Percentiles rank a stretch among this genome's conserved stretches.
Conservation (phyloP, 164 flowering plant genomes). For the Vitis rupestris region DNA sequence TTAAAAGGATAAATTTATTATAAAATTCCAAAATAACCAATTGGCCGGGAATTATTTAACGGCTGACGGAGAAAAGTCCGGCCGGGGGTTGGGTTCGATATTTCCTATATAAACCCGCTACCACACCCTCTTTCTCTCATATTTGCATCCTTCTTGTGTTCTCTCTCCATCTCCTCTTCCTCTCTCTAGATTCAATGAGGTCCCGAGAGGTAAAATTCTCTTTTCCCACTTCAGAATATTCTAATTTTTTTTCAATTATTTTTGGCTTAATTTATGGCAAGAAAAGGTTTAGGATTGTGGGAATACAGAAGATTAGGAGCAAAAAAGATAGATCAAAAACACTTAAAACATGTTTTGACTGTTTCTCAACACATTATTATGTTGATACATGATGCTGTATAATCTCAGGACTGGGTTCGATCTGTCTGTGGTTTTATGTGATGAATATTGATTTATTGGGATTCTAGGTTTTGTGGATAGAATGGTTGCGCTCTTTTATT, state of each 20-base stretch:
- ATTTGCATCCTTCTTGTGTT: constrained; percentile 16
- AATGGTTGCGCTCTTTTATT: neutral
- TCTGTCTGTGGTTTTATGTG: neutral
- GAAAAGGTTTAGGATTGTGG: neutral
- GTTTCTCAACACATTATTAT: neutral
- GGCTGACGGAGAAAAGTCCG: constrained; percentile 36
- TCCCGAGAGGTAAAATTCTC: constrained; percentile 29
- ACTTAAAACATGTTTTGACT: constrained; percentile 4
- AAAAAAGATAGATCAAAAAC: neutral
- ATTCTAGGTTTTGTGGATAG: neutral
- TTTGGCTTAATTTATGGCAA: neutral
- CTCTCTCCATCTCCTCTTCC: constrained; percentile 8
- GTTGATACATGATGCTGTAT: neutral
- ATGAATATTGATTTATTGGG: neutral
- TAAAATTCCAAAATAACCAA: neutral
- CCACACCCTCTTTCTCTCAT: constrained; percentile 30
- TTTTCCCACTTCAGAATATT: neutral
- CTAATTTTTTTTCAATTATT: neutral
- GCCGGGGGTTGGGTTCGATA: constrained; percentile 33
- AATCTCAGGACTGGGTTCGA: constrained; percentile 3
- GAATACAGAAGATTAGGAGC: neutral
- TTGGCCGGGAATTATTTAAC: constrained; percentile 19
- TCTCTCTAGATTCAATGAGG: constrained; percentile 23
- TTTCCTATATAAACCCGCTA: constrained; percentile 59
- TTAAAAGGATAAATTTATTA: no score